These are phyloP conservation scores for Botrytis byssoidea DNA, from an alignment of 2,329 filamentous ascomycete genomes.

Conservation along the genomic window DNA sequence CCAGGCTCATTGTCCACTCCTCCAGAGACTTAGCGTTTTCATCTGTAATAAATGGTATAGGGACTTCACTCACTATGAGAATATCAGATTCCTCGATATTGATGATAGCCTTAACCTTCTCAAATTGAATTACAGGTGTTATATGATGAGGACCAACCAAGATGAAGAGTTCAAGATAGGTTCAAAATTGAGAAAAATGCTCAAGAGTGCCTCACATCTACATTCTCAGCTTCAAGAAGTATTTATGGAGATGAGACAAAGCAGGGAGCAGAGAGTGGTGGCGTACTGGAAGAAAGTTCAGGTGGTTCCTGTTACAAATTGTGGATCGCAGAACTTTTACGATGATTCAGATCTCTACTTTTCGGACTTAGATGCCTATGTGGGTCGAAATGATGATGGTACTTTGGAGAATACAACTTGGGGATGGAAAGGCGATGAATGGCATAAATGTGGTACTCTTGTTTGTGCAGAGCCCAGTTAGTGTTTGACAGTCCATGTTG, in stretches of 20 bases:
- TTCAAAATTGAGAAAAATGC: no score
- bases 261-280: no score
- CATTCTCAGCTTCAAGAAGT: no score
- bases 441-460: fast-evolving
- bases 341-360: neutral
- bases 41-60: neutral
- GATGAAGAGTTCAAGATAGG: no score
- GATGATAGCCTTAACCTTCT: no score
- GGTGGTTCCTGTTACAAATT: neutral
- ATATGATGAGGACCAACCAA: no score
- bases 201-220: no score
- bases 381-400: neutral
- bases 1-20: neutral
- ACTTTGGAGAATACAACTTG: neutral
- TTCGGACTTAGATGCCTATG: fast-evolving
- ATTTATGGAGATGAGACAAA: no score
- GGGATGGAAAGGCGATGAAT: no score
- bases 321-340: fast-evolving
- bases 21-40: neutral
- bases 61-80: no score
- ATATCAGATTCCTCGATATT: neutral
- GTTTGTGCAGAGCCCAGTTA: neutral
- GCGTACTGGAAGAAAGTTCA: neutral
- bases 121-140: no score
- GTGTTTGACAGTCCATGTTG: neutral